phyloP scores from a whole-genome alignment of 805 yeast species.

The Schwanniomyces sp. region DNA sequence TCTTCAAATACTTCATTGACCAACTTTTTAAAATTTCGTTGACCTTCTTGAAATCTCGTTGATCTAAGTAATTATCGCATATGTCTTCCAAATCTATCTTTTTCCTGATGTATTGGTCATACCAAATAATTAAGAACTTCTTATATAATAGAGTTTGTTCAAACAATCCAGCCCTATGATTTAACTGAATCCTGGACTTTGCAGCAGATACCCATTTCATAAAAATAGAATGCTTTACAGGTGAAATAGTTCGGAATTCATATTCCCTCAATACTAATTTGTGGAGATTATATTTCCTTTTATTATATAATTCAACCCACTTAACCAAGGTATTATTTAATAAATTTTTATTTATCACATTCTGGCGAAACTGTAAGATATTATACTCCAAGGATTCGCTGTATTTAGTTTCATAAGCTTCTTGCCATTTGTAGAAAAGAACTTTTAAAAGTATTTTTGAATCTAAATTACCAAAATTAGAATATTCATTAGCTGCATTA shows the following conservation, averaged over 20 bases:
- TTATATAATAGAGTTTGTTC: slow-evolving; percentile 18
- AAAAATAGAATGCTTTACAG: slow-evolving; percentile 2
- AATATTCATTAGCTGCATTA: background rate
- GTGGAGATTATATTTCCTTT: slow-evolving; percentile 5
- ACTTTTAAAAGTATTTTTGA: slow-evolving; percentile 4
- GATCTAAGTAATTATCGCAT: slow-evolving; percentile 28
- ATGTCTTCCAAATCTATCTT: slow-evolving; percentile 22
- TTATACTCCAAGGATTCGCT: slow-evolving; percentile 16
- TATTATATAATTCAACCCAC: slow-evolving; percentile 24
- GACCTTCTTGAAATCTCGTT: slow-evolving; percentile 23
- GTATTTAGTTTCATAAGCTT: slow-evolving; percentile 15
- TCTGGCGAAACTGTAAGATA: slow-evolving; percentile 15
- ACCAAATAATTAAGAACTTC: slow-evolving; percentile 33
- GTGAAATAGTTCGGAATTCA: slow-evolving; percentile 4
- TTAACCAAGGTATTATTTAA: slow-evolving; percentile 9
- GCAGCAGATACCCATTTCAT: slow-evolving; percentile 13
- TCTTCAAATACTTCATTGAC: slow-evolving; percentile 36
- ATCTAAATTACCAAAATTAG: slow-evolving; percentile 3
- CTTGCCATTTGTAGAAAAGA: slow-evolving; percentile 22
- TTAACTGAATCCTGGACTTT: slow-evolving; percentile 1
- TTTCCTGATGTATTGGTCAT: slow-evolving; percentile 25
- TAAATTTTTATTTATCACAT: slow-evolving; percentile 11
- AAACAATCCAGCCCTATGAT: slow-evolving; percentile 15
- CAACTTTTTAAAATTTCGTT: slow-evolving; percentile 30
- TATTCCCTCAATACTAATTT: slow-evolving; percentile 9